phyloP scores from a whole-genome alignment of 176 grass and related monocot genomes.

The Eragrostis nindensis region DNA sequence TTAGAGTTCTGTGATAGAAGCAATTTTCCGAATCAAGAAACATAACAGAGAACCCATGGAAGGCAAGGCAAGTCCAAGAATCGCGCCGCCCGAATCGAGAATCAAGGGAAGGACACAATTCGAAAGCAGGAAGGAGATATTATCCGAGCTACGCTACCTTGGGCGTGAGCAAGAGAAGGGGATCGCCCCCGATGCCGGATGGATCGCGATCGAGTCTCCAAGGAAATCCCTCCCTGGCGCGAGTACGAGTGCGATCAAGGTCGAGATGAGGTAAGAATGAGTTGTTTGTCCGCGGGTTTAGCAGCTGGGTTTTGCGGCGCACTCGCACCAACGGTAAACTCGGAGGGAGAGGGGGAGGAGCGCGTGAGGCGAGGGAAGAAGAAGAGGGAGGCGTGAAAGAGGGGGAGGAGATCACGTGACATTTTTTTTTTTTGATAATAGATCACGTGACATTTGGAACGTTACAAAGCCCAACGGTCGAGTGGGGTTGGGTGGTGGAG shows the following conservation, averaged over 20 bases:
- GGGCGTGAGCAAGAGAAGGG: background rate
- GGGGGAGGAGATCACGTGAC: conserved; percentile 31
- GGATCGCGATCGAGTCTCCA: background rate
- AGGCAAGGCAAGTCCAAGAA: background rate
- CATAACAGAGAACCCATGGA: background rate
- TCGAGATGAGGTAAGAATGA: background rate
- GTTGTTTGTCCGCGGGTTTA: conserved; percentile 6
- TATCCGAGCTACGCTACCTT: background rate
- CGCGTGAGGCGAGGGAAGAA: background rate
- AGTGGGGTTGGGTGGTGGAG: background rate
- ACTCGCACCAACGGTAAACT: conserved; percentile 33
- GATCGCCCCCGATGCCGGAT: background rate
- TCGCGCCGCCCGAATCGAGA: background rate
- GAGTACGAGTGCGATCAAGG: background rate
- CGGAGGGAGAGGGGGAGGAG: background rate
- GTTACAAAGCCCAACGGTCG: conserved; percentile 40
- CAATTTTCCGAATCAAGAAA: background rate
- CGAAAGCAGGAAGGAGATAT: background rate
- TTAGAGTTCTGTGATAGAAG: background rate
- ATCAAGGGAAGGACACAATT: background rate
- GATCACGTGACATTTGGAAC: conserved; percentile 47
- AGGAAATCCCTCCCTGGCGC: background rate
- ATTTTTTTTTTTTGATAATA: too few species aligned
- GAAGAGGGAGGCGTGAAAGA: background rate
- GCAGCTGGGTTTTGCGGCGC: conserved; percentile 24